These are phyloP conservation scores for Neoarthrinium moseri DNA, from an alignment of 2,329 filamentous ascomycete genomes.

Conservation along the genomic window DNA sequence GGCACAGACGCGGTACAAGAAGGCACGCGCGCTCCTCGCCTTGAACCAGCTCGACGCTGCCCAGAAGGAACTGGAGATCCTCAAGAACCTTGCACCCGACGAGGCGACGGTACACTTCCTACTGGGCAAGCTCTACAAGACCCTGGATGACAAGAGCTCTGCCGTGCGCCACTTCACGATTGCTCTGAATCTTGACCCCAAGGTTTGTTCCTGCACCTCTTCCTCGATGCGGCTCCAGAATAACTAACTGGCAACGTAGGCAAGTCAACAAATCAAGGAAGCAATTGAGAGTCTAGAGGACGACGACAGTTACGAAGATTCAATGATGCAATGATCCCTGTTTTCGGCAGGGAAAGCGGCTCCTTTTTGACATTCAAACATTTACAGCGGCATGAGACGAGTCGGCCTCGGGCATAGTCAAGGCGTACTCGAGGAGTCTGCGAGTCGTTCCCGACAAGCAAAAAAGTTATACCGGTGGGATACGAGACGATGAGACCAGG, in stretches of 20 bases:
- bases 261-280: conserved; percentile 91
- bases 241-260: conserved; percentile 50
- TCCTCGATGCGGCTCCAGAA: not conserved
- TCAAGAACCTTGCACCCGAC: conserved; percentile 89
- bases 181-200: conserved; percentile 92
- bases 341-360: not conserved
- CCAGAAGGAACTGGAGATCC: conserved; percentile 76
- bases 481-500: conserved; percentile 8
- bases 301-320: conserved; percentile 69
- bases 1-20: conserved; percentile 86
- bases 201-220: conserved; percentile 65
- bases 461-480: too few relatives aligned
- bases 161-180: conserved; percentile 95
- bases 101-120: conserved; percentile 96
- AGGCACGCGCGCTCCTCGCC: conserved; percentile 81
- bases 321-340: conserved; percentile 54
- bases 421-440: not conserved
- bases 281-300: conserved; percentile 91
- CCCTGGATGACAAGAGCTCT: conserved; percentile 67
- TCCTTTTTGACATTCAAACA: conserved; percentile 10
- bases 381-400: conserved; percentile 4
- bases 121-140: conserved; percentile 79
- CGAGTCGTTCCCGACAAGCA: not conserved
- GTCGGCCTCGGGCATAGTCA: not conserved
- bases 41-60: conserved; percentile 70